Conservation (phyloP, 305 asterid genomes). For the Salvia sclarea region DNA sequence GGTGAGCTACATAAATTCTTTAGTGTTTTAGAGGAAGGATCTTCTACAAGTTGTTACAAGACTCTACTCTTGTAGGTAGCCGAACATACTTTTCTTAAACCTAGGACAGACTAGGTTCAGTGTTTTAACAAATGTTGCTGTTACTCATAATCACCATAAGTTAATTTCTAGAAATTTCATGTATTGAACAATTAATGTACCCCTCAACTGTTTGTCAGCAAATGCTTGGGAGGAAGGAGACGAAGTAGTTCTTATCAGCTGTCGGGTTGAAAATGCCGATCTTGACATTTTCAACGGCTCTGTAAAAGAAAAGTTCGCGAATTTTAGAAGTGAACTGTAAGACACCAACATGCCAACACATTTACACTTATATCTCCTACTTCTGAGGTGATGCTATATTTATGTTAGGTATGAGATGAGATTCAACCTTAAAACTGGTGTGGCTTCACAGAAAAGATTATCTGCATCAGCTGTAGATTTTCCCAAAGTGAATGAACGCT, state of each 20-base stretch:
- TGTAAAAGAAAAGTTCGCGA: conserved; percentile 57
- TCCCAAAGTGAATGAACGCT: conserved; percentile 85
- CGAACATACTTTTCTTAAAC: neutral
- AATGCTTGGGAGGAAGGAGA: conserved; percentile 99
- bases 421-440: conserved; percentile 82
- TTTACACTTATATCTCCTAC: conserved; percentile 6
- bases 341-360: conserved; percentile 33
- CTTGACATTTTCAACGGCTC: conserved; percentile 71
- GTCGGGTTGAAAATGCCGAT: conserved; percentile 71
- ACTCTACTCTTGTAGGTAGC: neutral
- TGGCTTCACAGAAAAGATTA: conserved; percentile 79
- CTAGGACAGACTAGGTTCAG: too few species aligned
- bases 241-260: conserved; percentile 82
- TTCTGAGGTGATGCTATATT: conserved; percentile 17
- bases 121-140: neutral
- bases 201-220: conserved; percentile 47
- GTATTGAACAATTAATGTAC: neutral
- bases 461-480: conserved; percentile 83
- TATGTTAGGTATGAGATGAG: conserved; percentile 90
- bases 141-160: neutral
- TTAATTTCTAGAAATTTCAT: neutral
- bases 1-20: conserved; percentile 52
- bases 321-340: conserved; percentile 74
- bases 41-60: neutral
- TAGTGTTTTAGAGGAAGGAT: conserved; percentile 15